phyloP scores from a whole-genome alignment of 176 grass and related monocot species.

The Otatea glauca region DNA sequence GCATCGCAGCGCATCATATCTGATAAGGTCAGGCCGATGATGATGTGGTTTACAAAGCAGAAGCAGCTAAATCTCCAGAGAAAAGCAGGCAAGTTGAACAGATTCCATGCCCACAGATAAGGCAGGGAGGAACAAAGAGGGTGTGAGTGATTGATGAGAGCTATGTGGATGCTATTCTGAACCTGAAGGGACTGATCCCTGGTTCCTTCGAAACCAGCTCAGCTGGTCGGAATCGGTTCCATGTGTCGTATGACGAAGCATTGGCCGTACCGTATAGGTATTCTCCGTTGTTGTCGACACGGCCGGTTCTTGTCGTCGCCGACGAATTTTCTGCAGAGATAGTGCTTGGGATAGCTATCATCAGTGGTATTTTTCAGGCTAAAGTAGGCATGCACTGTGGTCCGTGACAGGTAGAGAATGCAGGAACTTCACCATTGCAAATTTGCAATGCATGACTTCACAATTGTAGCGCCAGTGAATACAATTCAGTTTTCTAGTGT shows the following conservation, averaged over 20 bases:
- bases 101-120: slow-evolving; percentile 50
- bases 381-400: background rate
- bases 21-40: slow-evolving; percentile 41
- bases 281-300: slow-evolving; percentile 1
- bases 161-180: slow-evolving; percentile 52
- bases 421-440: background rate
- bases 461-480: background rate
- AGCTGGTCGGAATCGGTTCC: slow-evolving; percentile 38
- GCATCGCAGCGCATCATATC: slow-evolving; percentile 45
- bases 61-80: slow-evolving; percentile 43
- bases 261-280: slow-evolving; percentile 37
- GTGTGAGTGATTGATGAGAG: slow-evolving; percentile 34
- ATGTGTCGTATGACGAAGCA: slow-evolving; percentile 23
- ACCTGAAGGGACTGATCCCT: slow-evolving; percentile 45
- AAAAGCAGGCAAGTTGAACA: slow-evolving; percentile 50
- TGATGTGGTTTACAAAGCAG: slow-evolving; percentile 38
- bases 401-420: background rate
- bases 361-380: slow-evolving; percentile 26
- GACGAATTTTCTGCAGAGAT: background rate
- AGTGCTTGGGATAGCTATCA: background rate
- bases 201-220: slow-evolving; percentile 27
- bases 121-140: background rate
- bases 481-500: background rate
- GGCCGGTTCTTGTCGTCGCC: background rate
- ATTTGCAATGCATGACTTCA: background rate